Evolutionary conservation across 2,329 filamentous ascomycete species (phyloP).

Genomic region (Dactylellina cionopaga): DNA sequence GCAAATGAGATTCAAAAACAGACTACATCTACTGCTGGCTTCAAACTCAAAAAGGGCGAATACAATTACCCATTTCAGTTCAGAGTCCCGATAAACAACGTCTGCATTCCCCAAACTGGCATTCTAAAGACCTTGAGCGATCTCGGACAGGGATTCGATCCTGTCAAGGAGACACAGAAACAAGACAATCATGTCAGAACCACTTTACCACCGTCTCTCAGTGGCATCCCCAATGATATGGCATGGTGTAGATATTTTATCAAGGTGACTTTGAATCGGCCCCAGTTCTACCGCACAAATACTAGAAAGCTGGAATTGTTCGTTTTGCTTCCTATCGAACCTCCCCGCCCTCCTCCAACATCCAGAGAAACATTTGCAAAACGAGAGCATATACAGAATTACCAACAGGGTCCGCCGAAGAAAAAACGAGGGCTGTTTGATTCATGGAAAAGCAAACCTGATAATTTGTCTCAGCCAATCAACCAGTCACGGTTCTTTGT

Average conservation of each 20-base stretch:
- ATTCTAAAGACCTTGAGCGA: constrained; percentile 58
- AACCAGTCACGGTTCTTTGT: constrained; percentile 68
- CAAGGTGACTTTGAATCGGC: constrained; percentile 84
- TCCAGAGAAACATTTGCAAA: constrained; percentile 86
- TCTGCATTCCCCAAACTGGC: constrained; percentile 55
- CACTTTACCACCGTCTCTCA: constrained; percentile 87
- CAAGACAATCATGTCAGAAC: constrained; percentile 75
- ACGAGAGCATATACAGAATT: constrained; percentile 71
- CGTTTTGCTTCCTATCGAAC: constrained; percentile 87
- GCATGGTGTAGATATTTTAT: constrained; percentile 94
- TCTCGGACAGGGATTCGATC: constrained; percentile 62
- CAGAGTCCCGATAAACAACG: constrained; percentile 69
- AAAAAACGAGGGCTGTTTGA: constrained; percentile 72
- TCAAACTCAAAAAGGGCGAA: constrained; percentile 73
- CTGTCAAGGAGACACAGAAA: constrained; percentile 63
- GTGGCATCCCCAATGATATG: constrained; percentile 75
- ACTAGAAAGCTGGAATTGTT: constrained; percentile 58
- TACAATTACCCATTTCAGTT: constrained; percentile 82
- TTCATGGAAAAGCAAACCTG: constrained; percentile 58
- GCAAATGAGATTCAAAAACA: constrained; percentile 62
- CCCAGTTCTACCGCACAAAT: constrained; percentile 56
- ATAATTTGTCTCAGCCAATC: constrained; percentile 56
- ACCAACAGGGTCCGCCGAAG: constrained; percentile 59
- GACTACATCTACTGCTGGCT: constrained; percentile 61
- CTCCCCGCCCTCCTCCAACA: constrained; percentile 74